These are phyloP conservation scores for Mortierella sp. DNA, from an alignment of 371 early-diverging fungal species.

Conservation along the genomic window DNA sequence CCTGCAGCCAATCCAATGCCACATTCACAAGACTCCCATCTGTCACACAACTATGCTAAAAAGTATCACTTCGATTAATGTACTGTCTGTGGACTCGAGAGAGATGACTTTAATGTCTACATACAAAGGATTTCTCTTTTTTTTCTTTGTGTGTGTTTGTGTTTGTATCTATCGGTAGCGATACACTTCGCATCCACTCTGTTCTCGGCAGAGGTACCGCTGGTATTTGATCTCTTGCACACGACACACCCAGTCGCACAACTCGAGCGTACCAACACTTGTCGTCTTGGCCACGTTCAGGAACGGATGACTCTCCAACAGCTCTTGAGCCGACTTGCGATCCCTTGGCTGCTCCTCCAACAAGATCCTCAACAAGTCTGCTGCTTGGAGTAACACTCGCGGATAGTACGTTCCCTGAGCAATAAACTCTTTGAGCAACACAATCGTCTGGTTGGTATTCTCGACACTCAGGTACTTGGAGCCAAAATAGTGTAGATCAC, in stretches of 20 bases:
- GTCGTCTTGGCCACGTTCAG: conserved; percentile 5
- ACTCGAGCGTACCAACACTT: conserved; percentile 19
- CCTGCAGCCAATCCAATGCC: too few relatives aligned
- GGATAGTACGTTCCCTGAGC: conserved; percentile 32
- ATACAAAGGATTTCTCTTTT: neutral
- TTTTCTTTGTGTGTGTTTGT: too few relatives aligned
- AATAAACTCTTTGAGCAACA: conserved; percentile 54
- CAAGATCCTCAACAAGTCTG: conserved; percentile 44
- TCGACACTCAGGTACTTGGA: conserved; percentile 63
- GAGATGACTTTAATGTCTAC: too few relatives aligned
- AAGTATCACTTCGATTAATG: too few relatives aligned
- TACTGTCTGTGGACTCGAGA: too few relatives aligned
- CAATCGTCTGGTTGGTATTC: conserved; percentile 61
- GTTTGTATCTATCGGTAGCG: conserved; percentile 28
- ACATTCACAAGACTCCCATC: too few relatives aligned
- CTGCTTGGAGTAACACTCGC: conserved; percentile 32
- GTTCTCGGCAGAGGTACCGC: conserved; percentile 36
- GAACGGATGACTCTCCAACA: conserved; percentile 42
- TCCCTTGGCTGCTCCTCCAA: conserved; percentile 36
- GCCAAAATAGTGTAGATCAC: conserved; percentile 66
- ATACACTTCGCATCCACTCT: conserved; percentile 35
- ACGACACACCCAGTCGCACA: conserved; percentile 48
- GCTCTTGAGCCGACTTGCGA: conserved; percentile 35
- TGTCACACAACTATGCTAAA: too few relatives aligned
- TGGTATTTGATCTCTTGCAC: conserved; percentile 54